These are phyloP conservation scores for Lathyrus tuberosus DNA, from an alignment of 306 rosid species.

Conservation along the genomic window DNA sequence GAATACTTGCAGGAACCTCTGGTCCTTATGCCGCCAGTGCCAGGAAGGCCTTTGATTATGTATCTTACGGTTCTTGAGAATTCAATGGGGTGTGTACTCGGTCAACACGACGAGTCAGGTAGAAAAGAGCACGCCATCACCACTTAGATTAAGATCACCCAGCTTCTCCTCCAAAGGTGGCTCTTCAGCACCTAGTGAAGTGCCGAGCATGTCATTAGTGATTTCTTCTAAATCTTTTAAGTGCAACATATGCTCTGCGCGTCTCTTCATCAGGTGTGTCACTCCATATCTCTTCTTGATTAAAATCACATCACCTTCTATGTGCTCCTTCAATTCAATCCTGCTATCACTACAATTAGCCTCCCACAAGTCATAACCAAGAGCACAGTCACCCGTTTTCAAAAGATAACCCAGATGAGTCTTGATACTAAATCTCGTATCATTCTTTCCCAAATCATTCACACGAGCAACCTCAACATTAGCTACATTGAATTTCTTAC, in stretches of 20 bases:
- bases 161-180: constrained; percentile 52
- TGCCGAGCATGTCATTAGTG: constrained; percentile 40
- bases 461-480: constrained; percentile 76
- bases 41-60: too few species aligned
- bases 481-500: constrained; percentile 62
- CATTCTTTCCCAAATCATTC: constrained; percentile 75
- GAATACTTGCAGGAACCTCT: too few species aligned
- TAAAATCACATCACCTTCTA: constrained; percentile 57
- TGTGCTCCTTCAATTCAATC: constrained; percentile 62
- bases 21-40: too few species aligned
- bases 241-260: constrained; percentile 55
- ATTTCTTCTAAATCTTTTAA: constrained; percentile 70
- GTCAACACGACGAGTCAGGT: too few species aligned
- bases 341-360: constrained; percentile 53
- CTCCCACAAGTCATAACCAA: constrained; percentile 68
- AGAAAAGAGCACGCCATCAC: too few species aligned
- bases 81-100: too few species aligned
- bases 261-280: constrained; percentile 51
- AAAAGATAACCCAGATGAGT: constrained; percentile 80
- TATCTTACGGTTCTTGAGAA: too few species aligned
- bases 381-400: constrained; percentile 72
- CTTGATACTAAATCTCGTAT: constrained; percentile 62
- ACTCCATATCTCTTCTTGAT: constrained; percentile 78
- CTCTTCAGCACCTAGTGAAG: constrained; percentile 41
- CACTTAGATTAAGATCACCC: constrained; percentile 59